These are phyloP conservation scores for Astrothelium subdiscretum DNA, from an alignment of 495 filamentous ascomycete species.

Conservation along the genomic window DNA sequence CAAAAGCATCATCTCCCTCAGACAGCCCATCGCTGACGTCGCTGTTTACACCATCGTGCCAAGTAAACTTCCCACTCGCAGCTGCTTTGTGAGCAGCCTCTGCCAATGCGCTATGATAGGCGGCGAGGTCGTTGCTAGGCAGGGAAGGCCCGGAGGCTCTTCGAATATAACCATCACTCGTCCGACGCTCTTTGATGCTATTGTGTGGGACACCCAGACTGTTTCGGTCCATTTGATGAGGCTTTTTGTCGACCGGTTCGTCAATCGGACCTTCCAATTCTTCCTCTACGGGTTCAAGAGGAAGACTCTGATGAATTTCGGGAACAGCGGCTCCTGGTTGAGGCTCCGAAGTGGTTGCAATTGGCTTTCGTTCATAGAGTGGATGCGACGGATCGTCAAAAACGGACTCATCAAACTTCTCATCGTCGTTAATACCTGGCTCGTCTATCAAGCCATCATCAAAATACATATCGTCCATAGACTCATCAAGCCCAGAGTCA, in stretches of 20 bases:
- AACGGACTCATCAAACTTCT: slow-evolving; percentile 23
- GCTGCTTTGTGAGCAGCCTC: slow-evolving; percentile 63
- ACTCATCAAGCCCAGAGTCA: neutral
- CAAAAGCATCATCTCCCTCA: slow-evolving; percentile 21
- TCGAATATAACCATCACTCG: neutral
- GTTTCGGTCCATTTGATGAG: neutral
- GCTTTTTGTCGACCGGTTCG: neutral
- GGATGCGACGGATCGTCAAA: slow-evolving; percentile 24
- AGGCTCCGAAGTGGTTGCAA: neutral
- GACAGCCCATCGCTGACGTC: slow-evolving; percentile 8
- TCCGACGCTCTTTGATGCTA: neutral
- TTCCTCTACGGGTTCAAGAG: slow-evolving; percentile 5
- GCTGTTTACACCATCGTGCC: slow-evolving; percentile 34
- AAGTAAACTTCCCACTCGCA: slow-evolving; percentile 54
- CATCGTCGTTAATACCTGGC: slow-evolving; percentile 7
- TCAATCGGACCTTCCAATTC: neutral
- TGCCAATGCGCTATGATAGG: slow-evolving; percentile 71
- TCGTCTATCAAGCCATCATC: slow-evolving; percentile 28
- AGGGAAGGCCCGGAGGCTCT: neutral
- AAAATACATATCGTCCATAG: slow-evolving; percentile 24
- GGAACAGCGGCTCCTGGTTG: slow-evolving; percentile 4
- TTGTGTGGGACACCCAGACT: neutral
- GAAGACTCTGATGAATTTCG: slow-evolving; percentile 5
- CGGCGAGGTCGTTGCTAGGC: slow-evolving; percentile 19
- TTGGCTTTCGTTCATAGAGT: slow-evolving; percentile 11